These are phyloP conservation scores for Fusarium sp. DNA, from an alignment of 2,329 filamentous ascomycete genomes.

Conservation along the genomic window DNA sequence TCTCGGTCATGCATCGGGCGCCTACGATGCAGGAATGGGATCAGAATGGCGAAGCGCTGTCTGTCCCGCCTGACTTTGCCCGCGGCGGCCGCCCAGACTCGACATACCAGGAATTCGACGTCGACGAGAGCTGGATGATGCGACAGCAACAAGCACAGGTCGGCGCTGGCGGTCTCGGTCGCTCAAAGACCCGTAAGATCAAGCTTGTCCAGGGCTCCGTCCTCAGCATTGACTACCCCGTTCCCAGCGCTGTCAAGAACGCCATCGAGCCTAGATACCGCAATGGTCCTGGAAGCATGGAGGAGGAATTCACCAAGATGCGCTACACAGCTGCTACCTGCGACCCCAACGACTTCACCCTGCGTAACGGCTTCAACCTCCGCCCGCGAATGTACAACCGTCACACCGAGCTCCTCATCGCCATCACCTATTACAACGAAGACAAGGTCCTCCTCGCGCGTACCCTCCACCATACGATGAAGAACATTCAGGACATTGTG, in stretches of 20 bases:
- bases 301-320: slow-evolving; percentile 43
- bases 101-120: slow-evolving; percentile 34
- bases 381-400: slow-evolving; percentile 44
- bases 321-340: slow-evolving; percentile 44
- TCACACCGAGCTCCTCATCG: slow-evolving; percentile 42
- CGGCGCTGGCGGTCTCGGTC: slow-evolving; percentile 29
- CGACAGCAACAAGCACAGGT: slow-evolving; percentile 35
- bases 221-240: slow-evolving; percentile 43
- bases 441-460: slow-evolving; percentile 44
- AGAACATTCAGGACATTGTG: slow-evolving; percentile 43
- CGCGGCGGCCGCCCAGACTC: slow-evolving; percentile 39
- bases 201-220: slow-evolving; percentile 44
- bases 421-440: slow-evolving; percentile 44
- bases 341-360: slow-evolving; percentile 43
- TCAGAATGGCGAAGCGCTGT: slow-evolving; percentile 24
- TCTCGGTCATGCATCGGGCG: slow-evolving; percentile 28
- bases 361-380: slow-evolving; percentile 42
- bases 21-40: slow-evolving; percentile 33
- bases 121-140: slow-evolving; percentile 42
- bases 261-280: slow-evolving; percentile 40
- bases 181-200: slow-evolving; percentile 41
- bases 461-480: slow-evolving; percentile 41
- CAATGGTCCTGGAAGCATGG: slow-evolving; percentile 30
- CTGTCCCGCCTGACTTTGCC: slow-evolving; percentile 26
- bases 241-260: slow-evolving; percentile 44